Conservation (phyloP, 192 early-diverging fungal species). For the Entophlyctis helioformis region DNA sequence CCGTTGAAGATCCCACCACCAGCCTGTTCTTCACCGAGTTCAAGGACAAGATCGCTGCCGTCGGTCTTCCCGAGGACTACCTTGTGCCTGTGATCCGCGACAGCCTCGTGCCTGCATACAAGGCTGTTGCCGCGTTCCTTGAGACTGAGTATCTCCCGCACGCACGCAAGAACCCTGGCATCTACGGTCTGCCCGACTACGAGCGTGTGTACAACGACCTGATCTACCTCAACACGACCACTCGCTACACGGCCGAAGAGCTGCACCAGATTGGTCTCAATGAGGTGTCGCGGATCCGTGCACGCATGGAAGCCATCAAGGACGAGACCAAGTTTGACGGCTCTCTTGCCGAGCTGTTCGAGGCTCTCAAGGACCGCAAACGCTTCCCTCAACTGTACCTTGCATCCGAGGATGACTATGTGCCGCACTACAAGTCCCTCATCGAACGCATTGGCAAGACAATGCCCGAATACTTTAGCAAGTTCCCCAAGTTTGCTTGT, state of each 20-base stretch:
- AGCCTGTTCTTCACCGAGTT: conserved; percentile 3
- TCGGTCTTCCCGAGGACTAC: conserved; percentile 11
- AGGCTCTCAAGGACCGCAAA: conserved; percentile 14
- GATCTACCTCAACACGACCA: conserved; percentile 15
- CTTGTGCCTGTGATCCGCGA: conserved; percentile 9
- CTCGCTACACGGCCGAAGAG: conserved; percentile 12
- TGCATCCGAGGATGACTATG: conserved; percentile 10
- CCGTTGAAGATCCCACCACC: not conserved
- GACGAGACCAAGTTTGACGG: conserved; percentile 11
- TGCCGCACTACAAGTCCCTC: conserved; percentile 10
- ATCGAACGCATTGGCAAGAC: conserved; percentile 4
- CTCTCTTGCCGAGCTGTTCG: conserved; percentile 17
- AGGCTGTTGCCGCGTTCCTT: conserved; percentile 9
- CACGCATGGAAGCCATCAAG: conserved; percentile 18
- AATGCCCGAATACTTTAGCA: conserved; percentile 16
- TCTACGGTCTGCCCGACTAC: conserved; percentile 18
- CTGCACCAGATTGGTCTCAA: conserved; percentile 24
- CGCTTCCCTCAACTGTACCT: conserved; percentile 19
- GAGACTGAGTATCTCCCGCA: conserved; percentile 20
- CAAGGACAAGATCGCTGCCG: conserved; percentile 4
- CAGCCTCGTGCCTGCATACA: conserved; percentile 8
- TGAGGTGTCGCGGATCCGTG: conserved; percentile 22
- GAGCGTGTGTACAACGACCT: conserved; percentile 12
- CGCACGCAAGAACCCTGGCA: conserved; percentile 9
- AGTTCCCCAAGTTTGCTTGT: conserved; percentile 17